Base-by-base conservation (phyloP, 768 basidiomycete genomes). In the Phanerochaete carnosa region DNA sequence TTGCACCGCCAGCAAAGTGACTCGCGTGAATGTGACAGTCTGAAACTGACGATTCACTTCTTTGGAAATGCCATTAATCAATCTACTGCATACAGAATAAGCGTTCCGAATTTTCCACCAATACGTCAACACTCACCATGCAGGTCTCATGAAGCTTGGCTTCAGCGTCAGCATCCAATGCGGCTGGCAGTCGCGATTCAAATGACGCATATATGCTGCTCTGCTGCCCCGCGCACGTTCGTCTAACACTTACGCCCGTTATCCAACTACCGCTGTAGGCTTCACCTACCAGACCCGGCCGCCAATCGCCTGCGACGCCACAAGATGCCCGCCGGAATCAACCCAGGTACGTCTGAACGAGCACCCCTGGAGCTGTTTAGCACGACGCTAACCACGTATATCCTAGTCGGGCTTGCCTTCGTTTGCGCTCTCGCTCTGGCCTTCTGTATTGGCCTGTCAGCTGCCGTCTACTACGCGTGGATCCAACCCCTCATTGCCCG, bases 391-490 rank as follows among this genome's bases (percentile, higher is more conserved):
- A 30, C 29, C 23, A 7, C 23, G 23, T 15, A n/a, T n/a, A n/a
- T 8, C 32, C 37, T 37, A 63, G 62, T 59, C 53, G 62, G 58
- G 1, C 16, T 63, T 13, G 52, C 57, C 9, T 63, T 63, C 54
- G 62, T 50, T 25, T 51, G 33, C 33, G 32, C 59, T 26, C 51
- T 63, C 50, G 16, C 59, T 9, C 23, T 47, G 2, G 51, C 58
- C 1, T 55, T 63, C 46, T 19, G 43, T 22, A 47, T 59, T 28
- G 62, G 62, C 8, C 15, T 63, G 3, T n/a, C 8, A 11, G 56
- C 62, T 1, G 45, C 58, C 35, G 29, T 50, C 1, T 56, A 58
- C 43, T 59, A 51, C 45, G 29, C 62, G 16, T 63, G 62, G 62
- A 55, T 59, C 39, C 50, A 51, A 7, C 62, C 62, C 2, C n/a